These are phyloP conservation scores for Colletotrichum sublineola DNA, from an alignment of 2,329 filamentous ascomycete species.

Conservation along the genomic window DNA sequence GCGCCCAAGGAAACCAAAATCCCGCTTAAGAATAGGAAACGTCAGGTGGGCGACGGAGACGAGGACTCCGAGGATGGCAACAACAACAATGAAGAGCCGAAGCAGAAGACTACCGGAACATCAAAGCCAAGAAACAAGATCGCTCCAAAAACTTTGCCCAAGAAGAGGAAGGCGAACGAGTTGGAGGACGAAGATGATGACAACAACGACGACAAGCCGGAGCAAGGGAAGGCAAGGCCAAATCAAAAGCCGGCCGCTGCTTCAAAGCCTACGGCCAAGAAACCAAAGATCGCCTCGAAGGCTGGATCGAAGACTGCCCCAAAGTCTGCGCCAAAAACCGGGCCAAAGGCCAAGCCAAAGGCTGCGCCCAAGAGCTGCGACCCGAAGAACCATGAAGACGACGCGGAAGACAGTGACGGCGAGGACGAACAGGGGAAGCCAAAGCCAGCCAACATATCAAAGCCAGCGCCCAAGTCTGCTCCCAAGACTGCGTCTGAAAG, in stretches of 20 bases:
- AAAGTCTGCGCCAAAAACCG: background rate
- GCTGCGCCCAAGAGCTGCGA: background rate
- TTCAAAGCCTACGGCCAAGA: background rate
- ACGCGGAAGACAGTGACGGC: background rate
- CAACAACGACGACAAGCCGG: background rate
- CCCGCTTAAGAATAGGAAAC: background rate
- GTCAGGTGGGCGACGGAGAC: background rate
- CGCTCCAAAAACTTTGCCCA: no score
- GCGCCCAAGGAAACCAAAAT: background rate
- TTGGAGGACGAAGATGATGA: background rate
- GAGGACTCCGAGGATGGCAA: background rate
- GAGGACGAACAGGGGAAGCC: background rate
- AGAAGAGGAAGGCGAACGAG: background rate
- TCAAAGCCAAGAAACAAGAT: background rate
- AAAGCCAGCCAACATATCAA: background rate
- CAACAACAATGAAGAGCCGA: background rate
- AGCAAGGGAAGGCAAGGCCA: background rate
- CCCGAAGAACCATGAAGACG: background rate
- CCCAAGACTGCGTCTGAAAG: background rate
- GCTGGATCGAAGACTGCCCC: background rate
- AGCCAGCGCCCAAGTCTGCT: background rate
- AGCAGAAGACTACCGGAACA: background rate
- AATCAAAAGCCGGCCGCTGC: background rate
- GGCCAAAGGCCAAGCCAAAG: background rate
- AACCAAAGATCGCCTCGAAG: background rate